phyloP scores from a whole-genome alignment of 75 land plant species.

The Chamaecyparis obtusa region DNA sequence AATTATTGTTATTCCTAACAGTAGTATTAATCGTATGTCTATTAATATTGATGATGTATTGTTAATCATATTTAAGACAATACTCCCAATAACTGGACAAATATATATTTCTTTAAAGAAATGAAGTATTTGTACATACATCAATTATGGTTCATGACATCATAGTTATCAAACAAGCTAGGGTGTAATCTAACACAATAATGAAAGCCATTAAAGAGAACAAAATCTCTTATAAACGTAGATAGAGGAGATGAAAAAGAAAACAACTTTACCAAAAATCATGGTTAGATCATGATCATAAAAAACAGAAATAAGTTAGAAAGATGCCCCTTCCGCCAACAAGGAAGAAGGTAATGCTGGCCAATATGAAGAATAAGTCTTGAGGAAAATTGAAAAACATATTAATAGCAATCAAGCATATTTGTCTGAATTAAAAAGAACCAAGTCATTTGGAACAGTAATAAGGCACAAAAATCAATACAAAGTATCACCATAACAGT shows the following conservation, averaged over 20 bases:
- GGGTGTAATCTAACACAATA: neutral
- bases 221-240: neutral
- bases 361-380: neutral
- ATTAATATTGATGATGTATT: too few species aligned
- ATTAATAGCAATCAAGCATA: neutral
- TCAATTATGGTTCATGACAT: too few species aligned
- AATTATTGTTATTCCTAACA: too few species aligned
- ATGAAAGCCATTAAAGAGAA: neutral
- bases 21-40: too few species aligned
- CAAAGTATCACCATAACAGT: neutral
- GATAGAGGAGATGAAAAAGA: neutral
- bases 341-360: neutral
- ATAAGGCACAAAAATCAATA: neutral
- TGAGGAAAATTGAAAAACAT: neutral
- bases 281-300: neutral
- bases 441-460: neutral
- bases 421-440: neutral
- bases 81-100: too few species aligned
- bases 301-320: neutral
- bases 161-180: neutral
- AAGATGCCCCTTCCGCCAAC: neutral
- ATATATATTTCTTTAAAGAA: too few species aligned
- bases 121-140: too few species aligned
- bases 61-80: too few species aligned
- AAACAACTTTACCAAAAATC: neutral